Conservation (phyloP, 495 filamentous ascomycete species). For the Penicillium pancosmium region DNA sequence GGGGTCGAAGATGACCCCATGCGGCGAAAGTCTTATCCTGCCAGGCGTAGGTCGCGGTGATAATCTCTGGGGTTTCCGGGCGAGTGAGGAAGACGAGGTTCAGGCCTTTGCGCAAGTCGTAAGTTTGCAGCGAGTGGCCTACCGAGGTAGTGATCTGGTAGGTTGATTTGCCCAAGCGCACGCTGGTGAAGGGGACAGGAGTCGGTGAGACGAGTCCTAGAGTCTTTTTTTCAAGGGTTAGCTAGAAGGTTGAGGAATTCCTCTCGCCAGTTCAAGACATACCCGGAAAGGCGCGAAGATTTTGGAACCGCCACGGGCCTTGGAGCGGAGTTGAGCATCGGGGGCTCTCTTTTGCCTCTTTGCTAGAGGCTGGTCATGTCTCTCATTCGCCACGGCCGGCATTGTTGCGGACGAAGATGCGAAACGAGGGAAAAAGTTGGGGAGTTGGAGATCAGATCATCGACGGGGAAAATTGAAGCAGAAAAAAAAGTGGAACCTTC, state of each 20-base stretch:
- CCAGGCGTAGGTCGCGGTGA: slow-evolving; percentile 87
- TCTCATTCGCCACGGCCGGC: slow-evolving; percentile 46
- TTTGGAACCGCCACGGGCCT: slow-evolving; percentile 53
- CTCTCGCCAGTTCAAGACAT: slow-evolving; percentile 34
- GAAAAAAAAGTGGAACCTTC: neutral
- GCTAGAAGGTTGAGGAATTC: no score
- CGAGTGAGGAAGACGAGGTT: slow-evolving; percentile 90
- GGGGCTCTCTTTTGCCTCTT: slow-evolving; percentile 67
- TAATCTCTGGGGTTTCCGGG: slow-evolving; percentile 80
- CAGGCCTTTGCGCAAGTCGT: slow-evolving; percentile 85
- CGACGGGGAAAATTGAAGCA: neutral
- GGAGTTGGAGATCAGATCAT: slow-evolving; percentile 1
- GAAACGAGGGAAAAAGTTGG: neutral
- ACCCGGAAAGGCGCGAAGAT: slow-evolving; percentile 93
- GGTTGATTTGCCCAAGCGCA: slow-evolving; percentile 88
- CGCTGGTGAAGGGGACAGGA: slow-evolving; percentile 79
- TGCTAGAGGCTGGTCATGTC: slow-evolving; percentile 55
- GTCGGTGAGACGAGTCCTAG: slow-evolving; percentile 92
- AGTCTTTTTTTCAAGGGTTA: slow-evolving; percentile 55
- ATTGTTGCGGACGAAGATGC: slow-evolving; percentile 29
- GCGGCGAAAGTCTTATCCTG: slow-evolving; percentile 85
- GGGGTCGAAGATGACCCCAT: slow-evolving; percentile 65
- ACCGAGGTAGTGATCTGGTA: slow-evolving; percentile 97
- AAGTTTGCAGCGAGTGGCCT: slow-evolving; percentile 87
- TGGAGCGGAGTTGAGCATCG: slow-evolving; percentile 28